Evolutionary conservation across 208 protist species (phyloP), one percentile per base, ranked within the genome.

Genomic region (Endotrypanum monterogeii): DNA sequence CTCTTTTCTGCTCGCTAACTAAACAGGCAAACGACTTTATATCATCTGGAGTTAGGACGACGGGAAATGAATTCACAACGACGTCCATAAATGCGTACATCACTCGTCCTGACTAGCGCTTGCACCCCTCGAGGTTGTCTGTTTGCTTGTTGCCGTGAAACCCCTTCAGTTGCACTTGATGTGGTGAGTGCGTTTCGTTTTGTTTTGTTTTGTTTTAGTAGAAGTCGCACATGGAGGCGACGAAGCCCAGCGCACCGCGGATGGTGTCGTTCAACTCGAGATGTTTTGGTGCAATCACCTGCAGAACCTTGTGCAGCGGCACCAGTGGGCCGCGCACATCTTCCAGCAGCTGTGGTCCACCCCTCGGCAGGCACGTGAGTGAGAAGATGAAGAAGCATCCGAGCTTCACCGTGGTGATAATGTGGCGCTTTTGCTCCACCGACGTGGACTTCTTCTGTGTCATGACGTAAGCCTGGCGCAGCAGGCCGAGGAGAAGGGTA

Each of bases 221-320:
- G 76, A 97, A 95, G 65, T 97, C 92, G 80, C 92, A 97, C 76
- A 94, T 62, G 73, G 93, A 92, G 11, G 89, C 89, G 71, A 90
- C 83, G 69, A 94, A 81, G 67, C 86, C 92, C 61, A 97, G 82
- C 18, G 80, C 52, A 57, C 92, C 92, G 77, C 92, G 92, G 66
- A 87, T 69, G 66, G 78, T 92, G 82, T 94, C 82, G 80, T 80
- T 83, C 61, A 94, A 81, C 60, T 79, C 67, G 50, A 97, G 82
- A 77, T 90, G 82, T 67, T 83, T 86, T 16, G 92, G 92, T 20
- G 89, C 79, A 71, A 97, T 87, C 37, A 87, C 55, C 74, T 73
- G 83, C 50, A 97, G 75, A 25, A 82, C 62, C 74, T 86, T 82
- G 85, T 97, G 88, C 67, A 95, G 76, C 39, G 92, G 89, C 70